Percentiles rank a stretch among this genome's conserved stretches.
Conservation (phyloP, 148 eudicot species). For the Rhododendron molle region DNA sequence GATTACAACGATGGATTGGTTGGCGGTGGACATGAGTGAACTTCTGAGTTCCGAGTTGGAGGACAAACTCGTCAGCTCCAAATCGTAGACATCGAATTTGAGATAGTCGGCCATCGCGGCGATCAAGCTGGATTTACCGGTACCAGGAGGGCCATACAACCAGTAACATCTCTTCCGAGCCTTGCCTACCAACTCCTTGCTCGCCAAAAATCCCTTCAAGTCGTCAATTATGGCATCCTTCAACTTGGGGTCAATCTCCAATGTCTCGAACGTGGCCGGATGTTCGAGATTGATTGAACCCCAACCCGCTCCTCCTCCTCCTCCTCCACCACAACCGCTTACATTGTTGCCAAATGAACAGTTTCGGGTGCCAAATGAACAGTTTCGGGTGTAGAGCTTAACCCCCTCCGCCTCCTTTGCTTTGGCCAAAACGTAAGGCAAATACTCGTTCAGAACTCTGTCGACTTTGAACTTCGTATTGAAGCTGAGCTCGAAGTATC, state of each 20-base stretch:
- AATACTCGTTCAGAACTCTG: too few species aligned
- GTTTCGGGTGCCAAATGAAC: too few species aligned
- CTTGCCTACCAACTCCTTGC: too few species aligned
- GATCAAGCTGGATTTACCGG: constrained; percentile 34
- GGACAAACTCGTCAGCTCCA: not conserved
- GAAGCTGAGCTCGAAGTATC: too few species aligned
- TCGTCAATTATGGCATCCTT: constrained; percentile 20
- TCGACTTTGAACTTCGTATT: too few species aligned
- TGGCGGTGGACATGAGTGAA: not conserved
- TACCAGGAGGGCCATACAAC: constrained; percentile 39
- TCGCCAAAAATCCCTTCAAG: constrained; percentile 22
- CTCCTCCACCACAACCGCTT: not conserved
- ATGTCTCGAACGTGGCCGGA: constrained; percentile 3
- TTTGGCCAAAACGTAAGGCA: too few species aligned
- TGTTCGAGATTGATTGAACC: constrained; percentile 9
- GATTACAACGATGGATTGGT: not conserved
- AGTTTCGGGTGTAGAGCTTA: too few species aligned
- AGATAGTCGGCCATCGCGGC: constrained; percentile 35
- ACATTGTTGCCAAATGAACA: not conserved
- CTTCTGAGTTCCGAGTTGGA: not conserved
- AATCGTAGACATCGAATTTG: constrained; percentile 22
- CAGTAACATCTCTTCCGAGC: constrained; percentile 34
- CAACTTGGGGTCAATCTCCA: not conserved
- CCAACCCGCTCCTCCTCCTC: not conserved
- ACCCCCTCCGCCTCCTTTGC: too few species aligned